Evolutionary conservation across 331 rosid genomes (phyloP).

Genomic region (Cydonia oblonga): DNA sequence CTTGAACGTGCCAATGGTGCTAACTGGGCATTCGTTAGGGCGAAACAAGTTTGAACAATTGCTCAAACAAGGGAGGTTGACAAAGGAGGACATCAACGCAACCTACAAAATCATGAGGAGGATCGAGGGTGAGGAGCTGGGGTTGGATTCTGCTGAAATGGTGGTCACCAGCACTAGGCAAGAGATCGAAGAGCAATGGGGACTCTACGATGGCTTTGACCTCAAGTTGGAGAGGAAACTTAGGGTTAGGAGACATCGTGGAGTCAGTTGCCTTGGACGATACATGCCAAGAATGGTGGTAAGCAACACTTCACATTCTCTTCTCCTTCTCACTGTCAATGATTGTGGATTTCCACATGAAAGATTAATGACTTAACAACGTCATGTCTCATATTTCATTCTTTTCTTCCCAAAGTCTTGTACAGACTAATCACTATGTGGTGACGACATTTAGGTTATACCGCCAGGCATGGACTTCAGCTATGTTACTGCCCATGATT

Average conservation of each 20-base stretch:
- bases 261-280: constrained; percentile 54
- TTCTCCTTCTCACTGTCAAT: not conserved
- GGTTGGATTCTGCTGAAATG: constrained; percentile 43
- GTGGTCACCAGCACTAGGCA: constrained; percentile 51
- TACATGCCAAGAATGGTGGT: constrained; percentile 51
- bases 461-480: constrained; percentile 56
- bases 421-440: not conserved
- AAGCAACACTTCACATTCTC: not conserved
- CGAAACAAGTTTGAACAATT: constrained; percentile 46
- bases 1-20: constrained; percentile 46
- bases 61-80: constrained; percentile 41
- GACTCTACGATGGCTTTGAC: constrained; percentile 43
- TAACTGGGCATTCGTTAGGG: constrained; percentile 51
- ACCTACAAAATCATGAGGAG: constrained; percentile 38
- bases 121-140: constrained; percentile 42
- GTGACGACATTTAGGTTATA: constrained; percentile 21
- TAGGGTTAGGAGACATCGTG: constrained; percentile 38
- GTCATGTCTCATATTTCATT: not conserved
- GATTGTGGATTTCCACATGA: not conserved
- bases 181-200: constrained; percentile 61
- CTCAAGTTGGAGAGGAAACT: constrained; percentile 48
- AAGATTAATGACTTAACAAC: not conserved
- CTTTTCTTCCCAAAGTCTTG: not conserved
- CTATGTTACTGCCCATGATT: constrained; percentile 30
- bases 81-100: constrained; percentile 32